These are phyloP conservation scores for Pythium sukuiense DNA, from an alignment of 352 stramenopile genomes.

Conservation along the genomic window DNA sequence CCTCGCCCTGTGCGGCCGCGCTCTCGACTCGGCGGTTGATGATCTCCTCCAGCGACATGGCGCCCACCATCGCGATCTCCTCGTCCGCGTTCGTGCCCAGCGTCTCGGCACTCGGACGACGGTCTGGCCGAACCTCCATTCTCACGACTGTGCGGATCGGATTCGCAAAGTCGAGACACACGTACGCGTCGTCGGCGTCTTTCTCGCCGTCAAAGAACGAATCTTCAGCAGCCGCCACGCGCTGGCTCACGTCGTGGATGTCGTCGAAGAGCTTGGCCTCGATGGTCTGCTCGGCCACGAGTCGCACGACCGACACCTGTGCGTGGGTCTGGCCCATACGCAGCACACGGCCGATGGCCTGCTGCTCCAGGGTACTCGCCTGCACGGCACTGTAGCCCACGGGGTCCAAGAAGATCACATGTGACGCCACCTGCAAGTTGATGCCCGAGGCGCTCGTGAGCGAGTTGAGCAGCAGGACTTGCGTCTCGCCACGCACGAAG, in stretches of 20 bases:
- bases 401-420: slow-evolving; percentile 82
- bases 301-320: slow-evolving; percentile 66
- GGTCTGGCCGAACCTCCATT: slow-evolving; percentile 39
- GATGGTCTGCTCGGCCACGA: slow-evolving; percentile 74
- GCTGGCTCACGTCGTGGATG: slow-evolving; percentile 56
- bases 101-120: slow-evolving; percentile 28
- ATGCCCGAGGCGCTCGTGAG: slow-evolving; percentile 82
- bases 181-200: slow-evolving; percentile 44
- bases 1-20: slow-evolving; percentile 48
- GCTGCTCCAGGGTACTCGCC: slow-evolving; percentile 73
- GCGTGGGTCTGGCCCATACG: slow-evolving; percentile 83
- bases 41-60: slow-evolving; percentile 74
- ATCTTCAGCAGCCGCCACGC: slow-evolving; percentile 47
- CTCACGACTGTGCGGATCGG: slow-evolving; percentile 59
- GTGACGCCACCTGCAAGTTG: slow-evolving; percentile 82
- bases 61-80: slow-evolving; percentile 66
- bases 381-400: slow-evolving; percentile 70
- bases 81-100: slow-evolving; percentile 35
- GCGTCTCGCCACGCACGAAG: slow-evolving; percentile 62
- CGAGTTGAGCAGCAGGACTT: slow-evolving; percentile 79
- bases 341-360: slow-evolving; percentile 82
- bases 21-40: slow-evolving; percentile 60
- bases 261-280: slow-evolving; percentile 74
- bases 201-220: slow-evolving; percentile 73
- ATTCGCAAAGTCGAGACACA: slow-evolving; percentile 54